Evolutionary conservation across 1,139 yeast genomes (phyloP).

Genomic region (Blastobotrys indianensis): DNA sequence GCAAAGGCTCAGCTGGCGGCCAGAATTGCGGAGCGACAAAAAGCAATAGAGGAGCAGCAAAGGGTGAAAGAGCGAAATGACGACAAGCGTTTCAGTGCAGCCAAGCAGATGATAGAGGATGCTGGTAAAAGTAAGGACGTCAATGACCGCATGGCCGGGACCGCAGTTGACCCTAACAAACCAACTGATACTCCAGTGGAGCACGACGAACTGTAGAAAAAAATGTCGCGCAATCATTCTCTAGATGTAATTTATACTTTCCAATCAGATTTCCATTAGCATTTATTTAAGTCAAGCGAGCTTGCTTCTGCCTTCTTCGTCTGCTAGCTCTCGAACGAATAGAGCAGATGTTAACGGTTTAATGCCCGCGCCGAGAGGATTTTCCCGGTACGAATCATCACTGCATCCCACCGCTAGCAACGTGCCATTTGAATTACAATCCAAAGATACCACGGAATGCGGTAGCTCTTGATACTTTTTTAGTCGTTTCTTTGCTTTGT

Average conservation of each 20-base stretch:
- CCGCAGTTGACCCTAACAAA: neutral
- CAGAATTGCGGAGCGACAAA: slow-evolving; percentile 7
- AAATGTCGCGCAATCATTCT: neutral
- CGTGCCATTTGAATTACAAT: slow-evolving; percentile 24
- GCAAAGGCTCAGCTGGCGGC: slow-evolving; percentile 3
- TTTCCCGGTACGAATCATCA: slow-evolving; percentile 26
- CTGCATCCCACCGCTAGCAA: slow-evolving; percentile 48
- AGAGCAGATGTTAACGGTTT: slow-evolving; percentile 18
- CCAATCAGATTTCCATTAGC: neutral
- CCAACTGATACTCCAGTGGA: neutral
- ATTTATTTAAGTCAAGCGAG: neutral
- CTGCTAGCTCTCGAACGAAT: slow-evolving; percentile 17
- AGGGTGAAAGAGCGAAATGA: slow-evolving; percentile 23
- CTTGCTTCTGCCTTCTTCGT: slow-evolving; percentile 13
- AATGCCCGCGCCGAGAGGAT: slow-evolving; percentile 21
- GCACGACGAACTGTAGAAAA: slow-evolving; percentile 12
- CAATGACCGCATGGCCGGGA: slow-evolving; percentile 6
- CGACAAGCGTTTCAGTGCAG: slow-evolving; percentile 24
- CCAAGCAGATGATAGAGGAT: slow-evolving; percentile 20
- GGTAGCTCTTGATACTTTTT: slow-evolving; percentile 53
- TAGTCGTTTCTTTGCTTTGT: slow-evolving; percentile 52
- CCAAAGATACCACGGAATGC: slow-evolving; percentile 47
- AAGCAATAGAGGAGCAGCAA: slow-evolving; percentile 9
- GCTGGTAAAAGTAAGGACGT: slow-evolving; percentile 22
- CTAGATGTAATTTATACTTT: neutral